phyloP scores from a whole-genome alignment of 345 rosid genomes.

The Geranium brycei region DNA sequence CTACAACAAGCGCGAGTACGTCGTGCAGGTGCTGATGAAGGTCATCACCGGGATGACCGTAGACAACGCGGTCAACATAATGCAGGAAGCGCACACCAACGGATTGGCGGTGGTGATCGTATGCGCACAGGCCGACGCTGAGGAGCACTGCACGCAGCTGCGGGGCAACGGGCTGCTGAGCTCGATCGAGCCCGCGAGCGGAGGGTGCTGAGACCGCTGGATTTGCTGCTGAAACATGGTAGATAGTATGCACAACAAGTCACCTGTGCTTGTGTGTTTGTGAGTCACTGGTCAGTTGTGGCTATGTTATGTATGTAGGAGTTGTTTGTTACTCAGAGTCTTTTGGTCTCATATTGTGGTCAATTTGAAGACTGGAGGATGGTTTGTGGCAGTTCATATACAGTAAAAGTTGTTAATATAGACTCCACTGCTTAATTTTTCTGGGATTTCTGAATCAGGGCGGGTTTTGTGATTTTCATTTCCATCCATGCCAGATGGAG shows the following conservation, averaged over 20 bases:
- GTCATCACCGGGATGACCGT: slow-evolving; percentile 90
- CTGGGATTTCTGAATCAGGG: too few relatives aligned
- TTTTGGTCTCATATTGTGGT: neutral
- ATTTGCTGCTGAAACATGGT: neutral
- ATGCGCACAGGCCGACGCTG: slow-evolving; percentile 87
- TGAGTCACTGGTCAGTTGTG: neutral
- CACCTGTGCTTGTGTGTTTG: neutral
- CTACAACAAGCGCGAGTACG: slow-evolving; percentile 81
- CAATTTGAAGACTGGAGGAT: neutral
- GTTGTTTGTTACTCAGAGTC: neutral
- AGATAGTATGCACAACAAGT: neutral
- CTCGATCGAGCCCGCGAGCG: slow-evolving; percentile 85
- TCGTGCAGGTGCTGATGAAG: slow-evolving; percentile 91
- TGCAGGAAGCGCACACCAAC: slow-evolving; percentile 94
- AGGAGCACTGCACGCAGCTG: slow-evolving; percentile 88
- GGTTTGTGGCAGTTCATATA: neutral
- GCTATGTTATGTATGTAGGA: neutral
- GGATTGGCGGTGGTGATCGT: slow-evolving; percentile 82
- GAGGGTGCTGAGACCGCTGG: slow-evolving; percentile 47
- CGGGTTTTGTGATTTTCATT: too few relatives aligned
- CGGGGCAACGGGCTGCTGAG: slow-evolving; percentile 89
- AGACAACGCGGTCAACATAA: slow-evolving; percentile 84
- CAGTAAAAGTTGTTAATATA: too few relatives aligned
- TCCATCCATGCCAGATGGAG: too few relatives aligned
- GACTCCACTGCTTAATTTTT: too few relatives aligned